phyloP scores from a whole-genome alignment of 257 asterid species.

The Paulownia fortunei region DNA sequence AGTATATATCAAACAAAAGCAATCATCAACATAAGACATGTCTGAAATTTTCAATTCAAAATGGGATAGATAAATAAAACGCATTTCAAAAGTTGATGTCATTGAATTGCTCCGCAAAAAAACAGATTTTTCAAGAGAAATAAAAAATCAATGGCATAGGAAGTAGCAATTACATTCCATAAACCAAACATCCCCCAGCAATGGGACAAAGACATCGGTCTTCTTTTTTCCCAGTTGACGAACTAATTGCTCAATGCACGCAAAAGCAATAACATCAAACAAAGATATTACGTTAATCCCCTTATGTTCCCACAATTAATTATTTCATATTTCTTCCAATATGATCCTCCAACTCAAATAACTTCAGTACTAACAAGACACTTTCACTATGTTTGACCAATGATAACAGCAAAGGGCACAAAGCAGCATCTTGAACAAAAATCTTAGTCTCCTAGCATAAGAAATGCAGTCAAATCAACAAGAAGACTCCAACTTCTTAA shows the following conservation, averaged over 20 bases:
- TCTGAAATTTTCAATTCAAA: not conserved
- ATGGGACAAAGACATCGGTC: not conserved
- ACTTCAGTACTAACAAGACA: not conserved
- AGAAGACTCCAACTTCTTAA: not conserved
- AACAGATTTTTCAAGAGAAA: not conserved
- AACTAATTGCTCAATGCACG: not conserved
- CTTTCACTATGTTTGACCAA: not conserved
- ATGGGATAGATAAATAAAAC: not conserved
- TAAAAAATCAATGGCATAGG: not conserved
- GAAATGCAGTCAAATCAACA: constrained; percentile 6
- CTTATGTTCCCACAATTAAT: not conserved
- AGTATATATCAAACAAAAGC: not conserved
- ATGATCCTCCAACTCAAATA: not conserved
- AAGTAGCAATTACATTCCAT: not conserved
- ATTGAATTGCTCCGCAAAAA: not conserved
- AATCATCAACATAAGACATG: not conserved
- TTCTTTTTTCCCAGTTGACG: not conserved
- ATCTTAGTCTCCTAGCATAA: not conserved
- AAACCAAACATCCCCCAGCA: constrained; percentile 7
- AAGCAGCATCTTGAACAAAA: not conserved
- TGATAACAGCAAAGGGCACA: not conserved
- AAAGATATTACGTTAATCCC: not conserved
- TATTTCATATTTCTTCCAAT: not conserved
- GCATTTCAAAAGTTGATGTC: not conserved
- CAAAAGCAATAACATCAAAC: not conserved